phyloP scores from a whole-genome alignment of 164 flowering plant genomes.

The Litsea cubeba region DNA sequence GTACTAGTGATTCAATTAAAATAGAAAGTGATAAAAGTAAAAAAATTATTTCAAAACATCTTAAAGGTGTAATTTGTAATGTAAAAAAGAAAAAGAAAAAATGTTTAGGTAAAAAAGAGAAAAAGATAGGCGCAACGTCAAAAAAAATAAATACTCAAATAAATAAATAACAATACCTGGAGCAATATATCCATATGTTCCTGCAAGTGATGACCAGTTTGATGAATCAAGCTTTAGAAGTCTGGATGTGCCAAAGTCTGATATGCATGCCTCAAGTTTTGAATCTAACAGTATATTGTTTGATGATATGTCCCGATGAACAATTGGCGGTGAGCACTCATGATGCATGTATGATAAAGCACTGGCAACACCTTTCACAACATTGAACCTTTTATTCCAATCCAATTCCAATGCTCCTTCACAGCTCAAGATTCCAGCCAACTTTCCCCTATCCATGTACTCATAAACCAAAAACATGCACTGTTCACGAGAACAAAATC shows the following conservation, averaged over 20 bases:
- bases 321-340: conserved; percentile 1
- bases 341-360: conserved; percentile 15
- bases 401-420: conserved; percentile 8
- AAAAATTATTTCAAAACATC: too few species aligned
- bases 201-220: not conserved
- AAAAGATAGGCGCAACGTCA: not conserved
- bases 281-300: conserved; percentile 9
- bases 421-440: not conserved
- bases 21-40: too few species aligned
- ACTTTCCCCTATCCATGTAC: conserved; percentile 12
- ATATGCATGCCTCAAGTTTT: conserved; percentile 5
- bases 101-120: too few species aligned
- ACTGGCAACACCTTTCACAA: conserved; percentile 6
- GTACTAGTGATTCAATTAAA: too few species aligned
- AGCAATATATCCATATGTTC: conserved; percentile 14
- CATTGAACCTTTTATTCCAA: conserved; percentile 10
- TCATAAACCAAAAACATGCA: conserved; percentile 3
- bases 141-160: too few species aligned
- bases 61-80: too few species aligned
- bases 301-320: conserved; percentile 13
- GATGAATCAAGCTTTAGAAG: conserved; percentile 5
- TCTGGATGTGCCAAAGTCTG: conserved; percentile 16
- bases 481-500: conserved; percentile 1
- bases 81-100: too few species aligned
- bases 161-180: conserved; percentile 9